Base-by-base conservation (phyloP, 2,329 filamentous ascomycete species). In the Ophiostoma novo-ulmi region DNA sequence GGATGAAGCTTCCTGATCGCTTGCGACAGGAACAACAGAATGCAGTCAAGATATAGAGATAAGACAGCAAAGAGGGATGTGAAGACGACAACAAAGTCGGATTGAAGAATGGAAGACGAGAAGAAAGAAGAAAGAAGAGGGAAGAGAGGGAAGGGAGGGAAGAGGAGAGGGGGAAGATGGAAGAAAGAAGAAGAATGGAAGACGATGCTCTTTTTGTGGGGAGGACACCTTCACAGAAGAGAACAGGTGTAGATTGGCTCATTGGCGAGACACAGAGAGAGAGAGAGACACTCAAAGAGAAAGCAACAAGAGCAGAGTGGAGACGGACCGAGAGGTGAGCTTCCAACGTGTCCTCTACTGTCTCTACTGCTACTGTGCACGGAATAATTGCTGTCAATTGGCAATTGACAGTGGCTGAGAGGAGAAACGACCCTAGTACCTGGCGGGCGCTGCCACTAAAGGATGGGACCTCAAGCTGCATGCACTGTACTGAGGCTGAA, bases 291-390 rank as follows among this genome's bases (percentile, higher is more conserved):
- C 31, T 31, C 31, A 31, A 31, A 31, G 31, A 44, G 44, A 39
- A 38, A 69, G 31, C 70, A 68, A 39, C 69, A 70, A 61, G 70
- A n/a, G 26, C 26, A 61, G 38, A 48, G 65, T 65, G 63, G 63
- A 39, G 63, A 39, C 63, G 36, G 63, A 3, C 17, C 63, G 22
- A 26, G 64, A 44, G 65, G 20, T 41, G 64, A 67, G 66, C 41
- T 55, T 74, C 72, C 74, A 75, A 75, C 73, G 73, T 74, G 73
- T 75, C 74, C 74, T 75, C 74, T 75, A 73, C 73, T 74, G n/a
- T 55, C 44, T 48, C 65, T 65, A 26, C 22, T 31, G 26, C 44
- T 48, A 48, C 44, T 48, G 44, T 48, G 44, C 44, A 48, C 17
- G 44, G 52, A 11, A 22, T 58, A 13, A 11, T 8, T 22, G 52